Percentiles rank a stretch among this genome's conserved stretches.
Evolutionary conservation across 306 rosid species (phyloP).

Genomic region (Rosa lucieae): DNA sequence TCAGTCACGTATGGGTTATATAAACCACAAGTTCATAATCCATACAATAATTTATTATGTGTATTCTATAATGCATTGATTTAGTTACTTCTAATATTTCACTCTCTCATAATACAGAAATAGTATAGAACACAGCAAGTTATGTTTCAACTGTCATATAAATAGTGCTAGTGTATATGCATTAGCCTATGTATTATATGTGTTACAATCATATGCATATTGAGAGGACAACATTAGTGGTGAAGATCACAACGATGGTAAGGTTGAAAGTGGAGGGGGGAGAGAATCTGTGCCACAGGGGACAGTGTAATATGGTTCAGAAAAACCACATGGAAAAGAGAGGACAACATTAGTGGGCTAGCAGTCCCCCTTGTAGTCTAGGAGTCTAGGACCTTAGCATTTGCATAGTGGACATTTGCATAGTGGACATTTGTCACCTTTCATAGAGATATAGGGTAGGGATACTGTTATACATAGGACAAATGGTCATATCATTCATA

Average conservation of each 20-base stretch:
- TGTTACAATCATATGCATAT: background rate
- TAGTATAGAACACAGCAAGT: background rate
- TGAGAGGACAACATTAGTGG: background rate
- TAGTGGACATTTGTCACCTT: background rate
- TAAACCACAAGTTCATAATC: too few relatives aligned
- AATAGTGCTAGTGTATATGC: too few relatives aligned
- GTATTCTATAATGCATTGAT: background rate
- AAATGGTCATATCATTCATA: background rate
- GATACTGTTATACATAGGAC: background rate
- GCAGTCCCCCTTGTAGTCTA: background rate
- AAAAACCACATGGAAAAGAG: constrained; percentile 4
- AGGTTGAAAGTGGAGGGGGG: background rate
- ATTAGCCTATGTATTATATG: too few relatives aligned
- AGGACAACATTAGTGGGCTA: background rate
- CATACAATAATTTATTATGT: too few relatives aligned
- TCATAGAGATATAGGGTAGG: background rate
- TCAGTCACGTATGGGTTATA: too few relatives aligned
- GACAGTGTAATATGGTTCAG: background rate
- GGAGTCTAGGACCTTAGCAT: background rate
- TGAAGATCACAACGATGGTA: background rate
- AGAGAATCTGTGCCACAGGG: constrained; percentile 7
- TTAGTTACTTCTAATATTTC: background rate
- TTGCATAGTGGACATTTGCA: background rate
- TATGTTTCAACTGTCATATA: background rate
- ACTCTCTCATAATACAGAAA: background rate